Base-by-base conservation (phyloP, 805 yeast species). In the Saitoella complicata region DNA sequence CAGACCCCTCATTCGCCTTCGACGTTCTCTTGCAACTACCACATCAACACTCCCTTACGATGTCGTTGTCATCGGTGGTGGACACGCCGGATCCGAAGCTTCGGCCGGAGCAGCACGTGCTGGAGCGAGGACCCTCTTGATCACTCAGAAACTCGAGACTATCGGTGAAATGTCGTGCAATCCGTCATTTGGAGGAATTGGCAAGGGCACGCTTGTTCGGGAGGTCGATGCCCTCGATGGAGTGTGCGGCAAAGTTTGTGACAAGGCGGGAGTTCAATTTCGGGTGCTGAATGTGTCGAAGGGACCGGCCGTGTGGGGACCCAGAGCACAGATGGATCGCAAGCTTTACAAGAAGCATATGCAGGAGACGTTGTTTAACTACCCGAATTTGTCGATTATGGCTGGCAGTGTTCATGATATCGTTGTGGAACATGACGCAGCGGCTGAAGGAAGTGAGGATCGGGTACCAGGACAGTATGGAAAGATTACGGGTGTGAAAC, bases 11-110 rank as follows among this genome's bases (percentile, higher is more conserved):
- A 21, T 21, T 21, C 21, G 21, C 21, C 21, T 21, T 21, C 21
- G 21, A 21, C 21, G 21, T 2, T 21, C 21, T 21, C 21, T 21
- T 3, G 21, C 21, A 21, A 21, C 21, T 21, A 21, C 4, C 10
- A 32, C 8, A 21, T 21, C 21, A 21, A 21, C 21, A 21, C 21
- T 21, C 21, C 21, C 21, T 21, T 66, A 63, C 40, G 88, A 86
- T 0, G 95, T 86, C 0, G 71, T 88, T 1, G 88, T 91, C 4
- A 75, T 91, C 13, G 99, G 99, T 4, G 99, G 94, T 8, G 99
- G 99, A 0, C 99, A 91, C 65, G 98, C 98, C 34, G 99, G 99
- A 8, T 79, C 94, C 53, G 99, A 91, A 61, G 98, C 99, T 0
- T 91, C 95, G 2, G 70, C 95, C 0, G 97, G 88, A 0, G 69